Percentiles rank a stretch among this genome's conserved stretches.
phyloP scores from a whole-genome alignment of 108 stramenopile genomes.

The Parietichytrium sp. region DNA sequence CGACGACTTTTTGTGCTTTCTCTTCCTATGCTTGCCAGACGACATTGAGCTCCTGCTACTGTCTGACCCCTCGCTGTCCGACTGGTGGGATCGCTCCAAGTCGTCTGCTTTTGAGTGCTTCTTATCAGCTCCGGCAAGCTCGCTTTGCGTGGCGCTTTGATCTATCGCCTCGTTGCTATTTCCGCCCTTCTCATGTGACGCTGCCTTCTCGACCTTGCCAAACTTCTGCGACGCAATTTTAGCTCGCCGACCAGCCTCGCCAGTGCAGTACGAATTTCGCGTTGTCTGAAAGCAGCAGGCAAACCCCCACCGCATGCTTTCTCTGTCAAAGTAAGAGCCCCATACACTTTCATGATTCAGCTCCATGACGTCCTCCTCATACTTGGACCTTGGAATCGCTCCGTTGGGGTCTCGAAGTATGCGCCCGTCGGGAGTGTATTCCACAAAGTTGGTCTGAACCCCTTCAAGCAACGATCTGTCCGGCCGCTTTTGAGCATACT shows the following conservation, averaged over 20 bases:
- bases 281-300: constrained; percentile 91
- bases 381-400: constrained; percentile 75
- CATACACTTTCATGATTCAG: constrained; percentile 91
- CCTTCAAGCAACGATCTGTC: constrained; percentile 54
- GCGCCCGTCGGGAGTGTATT: constrained; percentile 81
- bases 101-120: too few relatives aligned
- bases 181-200: too few relatives aligned
- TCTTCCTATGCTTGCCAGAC: too few relatives aligned
- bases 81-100: too few relatives aligned
- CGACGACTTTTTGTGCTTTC: too few relatives aligned
- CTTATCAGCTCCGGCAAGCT: too few relatives aligned
- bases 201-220: neutral
- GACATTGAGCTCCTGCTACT: too few relatives aligned
- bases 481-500: constrained; percentile 66
- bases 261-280: constrained; percentile 85
- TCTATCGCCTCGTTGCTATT: too few relatives aligned
- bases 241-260: constrained; percentile 72
- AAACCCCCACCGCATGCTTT: constrained; percentile 91
- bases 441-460: constrained; percentile 50
- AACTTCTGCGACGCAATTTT: neutral
- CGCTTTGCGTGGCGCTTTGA: too few relatives aligned
- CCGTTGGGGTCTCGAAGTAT: constrained; percentile 64
- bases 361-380: constrained; percentile 86
- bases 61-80: too few relatives aligned
- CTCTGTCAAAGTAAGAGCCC: constrained; percentile 90